phyloP scores from a whole-genome alignment of 2,329 filamentous ascomycete genomes.

The Mycosphaerella sp. region DNA sequence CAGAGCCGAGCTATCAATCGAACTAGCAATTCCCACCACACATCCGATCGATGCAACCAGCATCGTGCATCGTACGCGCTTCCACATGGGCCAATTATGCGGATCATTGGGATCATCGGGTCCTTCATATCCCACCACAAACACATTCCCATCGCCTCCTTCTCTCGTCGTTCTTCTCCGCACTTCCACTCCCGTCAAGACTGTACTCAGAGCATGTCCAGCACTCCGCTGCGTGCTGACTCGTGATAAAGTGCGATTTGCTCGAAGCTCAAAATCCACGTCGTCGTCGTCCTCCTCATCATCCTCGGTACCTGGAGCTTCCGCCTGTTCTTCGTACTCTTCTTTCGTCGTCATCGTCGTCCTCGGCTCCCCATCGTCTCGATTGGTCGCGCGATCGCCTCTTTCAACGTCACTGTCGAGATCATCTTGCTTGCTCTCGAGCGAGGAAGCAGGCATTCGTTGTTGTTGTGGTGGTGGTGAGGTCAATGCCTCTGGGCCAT shows the following conservation, averaged over 20 bases:
- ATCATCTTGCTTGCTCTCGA: constrained; percentile 21
- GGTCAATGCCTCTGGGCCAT: not conserved
- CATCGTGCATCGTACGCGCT: constrained; percentile 32
- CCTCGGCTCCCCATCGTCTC: constrained; percentile 8
- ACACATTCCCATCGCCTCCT: constrained; percentile 35
- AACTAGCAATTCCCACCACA: constrained; percentile 47
- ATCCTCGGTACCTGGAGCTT: constrained; percentile 14
- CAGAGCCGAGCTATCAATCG: constrained; percentile 48
- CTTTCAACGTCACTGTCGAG: constrained; percentile 17
- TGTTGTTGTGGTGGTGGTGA: constrained; percentile 1
- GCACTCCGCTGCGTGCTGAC: constrained; percentile 29
- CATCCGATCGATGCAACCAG: constrained; percentile 42
- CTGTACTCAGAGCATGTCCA: constrained; percentile 31
- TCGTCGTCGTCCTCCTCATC: constrained; percentile 23
- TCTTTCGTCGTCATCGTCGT: not conserved
- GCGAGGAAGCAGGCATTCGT: constrained; percentile 7
- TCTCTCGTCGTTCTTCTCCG: constrained; percentile 34
- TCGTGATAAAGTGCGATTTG: constrained; percentile 25
- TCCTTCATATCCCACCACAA: constrained; percentile 36
- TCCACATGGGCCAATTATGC: constrained; percentile 33
- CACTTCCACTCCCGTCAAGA: constrained; percentile 35
- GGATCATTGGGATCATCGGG: constrained; percentile 34
- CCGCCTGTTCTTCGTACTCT: constrained; percentile 15
- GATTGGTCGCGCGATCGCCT: not conserved
- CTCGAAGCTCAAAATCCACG: constrained; percentile 19